Base-by-base conservation (phyloP, 2,329 filamentous ascomycete species). In the Ciborinia camelliae region DNA sequence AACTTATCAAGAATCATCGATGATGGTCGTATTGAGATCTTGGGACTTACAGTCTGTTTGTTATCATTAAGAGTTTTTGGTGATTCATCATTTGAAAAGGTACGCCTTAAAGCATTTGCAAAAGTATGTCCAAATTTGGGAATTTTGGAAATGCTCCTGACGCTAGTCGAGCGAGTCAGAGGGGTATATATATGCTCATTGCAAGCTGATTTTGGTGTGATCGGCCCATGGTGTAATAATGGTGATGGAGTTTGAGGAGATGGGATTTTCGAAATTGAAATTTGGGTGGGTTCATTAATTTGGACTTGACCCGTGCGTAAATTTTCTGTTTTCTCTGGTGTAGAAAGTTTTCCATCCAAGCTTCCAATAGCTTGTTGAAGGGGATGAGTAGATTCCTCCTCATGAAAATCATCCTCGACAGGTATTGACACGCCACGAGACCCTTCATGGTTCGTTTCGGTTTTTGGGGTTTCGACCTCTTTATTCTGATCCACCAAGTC, bases 181-280 rank as follows among this genome's bases (percentile, higher is more conserved):
- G 53, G 43, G 20, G n/a, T 35, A 26, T 20, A 32, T 10, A 9
- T 23, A 26, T n/a, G 18, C 14, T 52, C 28, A 28, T 52, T n/a
- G 8, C 15, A 7, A 8, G 48, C 12, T 30, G 20, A n/a, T 18
- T 26, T 14, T 18, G 26, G 41, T 18, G 3, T 2, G 32, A 23
- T 51, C 45, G 32, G 18, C 23, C 39, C 23, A 18, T 32, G 28
- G 9, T 41, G 10, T 23, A 58, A 39, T 7, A 28, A 41, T 32
- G 61, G 32, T 12, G 62, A 37, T 9, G 60, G 62, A 4, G 62
- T 63, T n/a, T 57, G 62, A 43, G 62, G 62, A 41, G 62, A 63
- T 35, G 43, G 62, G 45, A 28, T 63, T 41, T 58, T 58, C 8
- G 51, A 14, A 18, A 48, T 58, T 37, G 32, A 23, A 48, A 15